Percentiles rank a stretch among this genome's conserved stretches.
phyloP scores from a whole-genome alignment of 345 rosid genomes.

The Eucalyptus melliodora region DNA sequence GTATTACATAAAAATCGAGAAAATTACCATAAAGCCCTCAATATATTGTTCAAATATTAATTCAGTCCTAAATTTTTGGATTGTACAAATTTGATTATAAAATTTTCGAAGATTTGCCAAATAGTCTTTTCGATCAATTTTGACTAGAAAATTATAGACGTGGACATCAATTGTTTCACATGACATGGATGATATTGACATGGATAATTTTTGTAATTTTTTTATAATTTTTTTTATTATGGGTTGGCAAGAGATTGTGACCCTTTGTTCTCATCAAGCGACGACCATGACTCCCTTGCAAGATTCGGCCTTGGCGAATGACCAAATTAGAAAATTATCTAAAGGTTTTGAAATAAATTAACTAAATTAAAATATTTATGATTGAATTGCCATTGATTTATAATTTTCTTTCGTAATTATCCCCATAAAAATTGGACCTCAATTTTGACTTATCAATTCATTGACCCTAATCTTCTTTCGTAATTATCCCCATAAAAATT shows the following conservation, averaged over 20 bases:
- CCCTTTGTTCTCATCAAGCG: not conserved
- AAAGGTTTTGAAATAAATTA: not conserved
- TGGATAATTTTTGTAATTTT: no score
- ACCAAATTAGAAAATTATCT: not conserved
- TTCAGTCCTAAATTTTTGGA: accelerated
- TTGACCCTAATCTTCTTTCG: not conserved
- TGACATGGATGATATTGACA: no score
- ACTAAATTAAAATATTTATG: not conserved
- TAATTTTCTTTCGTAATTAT: not conserved
- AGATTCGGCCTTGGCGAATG: accelerated
- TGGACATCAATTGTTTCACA: accelerated
- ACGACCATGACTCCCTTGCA: not conserved
- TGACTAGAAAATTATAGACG: accelerated
- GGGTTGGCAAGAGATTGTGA: not conserved
- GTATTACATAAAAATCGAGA: accelerated
- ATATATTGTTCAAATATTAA: accelerated
- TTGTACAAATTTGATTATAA: not conserved
- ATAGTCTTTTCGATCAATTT: accelerated
- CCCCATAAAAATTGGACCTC: not conserved
- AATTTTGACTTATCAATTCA: not conserved
- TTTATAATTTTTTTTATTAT: not conserved
- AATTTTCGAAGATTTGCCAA: accelerated
- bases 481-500: not conserved
- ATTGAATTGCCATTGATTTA: accelerated
- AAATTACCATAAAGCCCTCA: not conserved